phyloP scores from a whole-genome alignment of 148 eudicot genomes.

The Fagopyrum esculentum region DNA sequence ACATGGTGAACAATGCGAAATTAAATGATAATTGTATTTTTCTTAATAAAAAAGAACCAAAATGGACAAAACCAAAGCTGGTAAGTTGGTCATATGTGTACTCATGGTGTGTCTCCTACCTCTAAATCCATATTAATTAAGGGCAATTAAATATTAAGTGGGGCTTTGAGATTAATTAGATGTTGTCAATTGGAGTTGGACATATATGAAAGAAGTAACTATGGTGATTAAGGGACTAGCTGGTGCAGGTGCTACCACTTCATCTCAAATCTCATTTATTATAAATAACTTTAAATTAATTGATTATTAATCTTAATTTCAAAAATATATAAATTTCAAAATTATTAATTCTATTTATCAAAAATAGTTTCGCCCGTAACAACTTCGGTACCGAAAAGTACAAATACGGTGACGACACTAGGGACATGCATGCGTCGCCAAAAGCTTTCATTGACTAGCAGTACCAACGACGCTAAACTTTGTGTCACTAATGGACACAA shows the following conservation, averaged over 20 bases:
- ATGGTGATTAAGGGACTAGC: not conserved
- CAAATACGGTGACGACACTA: too few relatives aligned
- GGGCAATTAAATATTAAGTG: not conserved
- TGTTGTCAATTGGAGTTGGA: not conserved
- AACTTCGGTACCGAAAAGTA: too few relatives aligned
- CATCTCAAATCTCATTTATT: not conserved
- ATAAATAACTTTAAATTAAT: too few relatives aligned
- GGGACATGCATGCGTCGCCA: too few relatives aligned
- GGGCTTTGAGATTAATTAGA: not conserved
- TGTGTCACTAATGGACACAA: too few relatives aligned
- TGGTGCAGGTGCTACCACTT: not conserved
- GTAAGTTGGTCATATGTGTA: not conserved
- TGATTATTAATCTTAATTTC: too few relatives aligned
- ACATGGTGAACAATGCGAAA: not conserved
- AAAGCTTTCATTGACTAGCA: too few relatives aligned
- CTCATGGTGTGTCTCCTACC: conserved; percentile 1
- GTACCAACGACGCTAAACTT: too few relatives aligned
- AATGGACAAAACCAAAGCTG: conserved; percentile 2
- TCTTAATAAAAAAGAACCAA: not conserved
- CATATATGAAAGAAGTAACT: too few relatives aligned
- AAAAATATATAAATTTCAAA: too few relatives aligned
- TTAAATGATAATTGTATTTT: not conserved
- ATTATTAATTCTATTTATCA: too few relatives aligned
- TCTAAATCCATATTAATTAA: not conserved
- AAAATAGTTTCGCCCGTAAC: too few relatives aligned